A percentile compares a stretch with the other conserved stretches of the same genome.
These are phyloP conservation scores for Drosera capensis DNA, from an alignment of 148 eudicot species.

Conservation along the genomic window DNA sequence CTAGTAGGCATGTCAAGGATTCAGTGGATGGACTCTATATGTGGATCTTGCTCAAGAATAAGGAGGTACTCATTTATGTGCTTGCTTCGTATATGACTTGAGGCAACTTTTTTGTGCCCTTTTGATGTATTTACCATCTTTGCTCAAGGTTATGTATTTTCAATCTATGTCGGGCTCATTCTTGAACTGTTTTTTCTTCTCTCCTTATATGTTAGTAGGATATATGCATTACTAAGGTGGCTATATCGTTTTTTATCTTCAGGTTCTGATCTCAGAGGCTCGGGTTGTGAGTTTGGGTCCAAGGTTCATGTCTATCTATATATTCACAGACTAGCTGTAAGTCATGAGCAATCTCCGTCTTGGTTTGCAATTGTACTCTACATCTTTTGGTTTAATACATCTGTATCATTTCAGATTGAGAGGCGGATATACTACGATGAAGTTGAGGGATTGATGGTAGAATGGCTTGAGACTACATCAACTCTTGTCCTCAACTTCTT, in stretches of 20 bases:
- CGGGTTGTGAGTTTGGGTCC: constrained; percentile 88
- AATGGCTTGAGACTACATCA: constrained; percentile 82
- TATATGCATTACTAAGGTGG: background rate
- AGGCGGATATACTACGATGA: constrained; percentile 84
- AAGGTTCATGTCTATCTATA: constrained; percentile 85
- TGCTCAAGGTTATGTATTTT: no score
- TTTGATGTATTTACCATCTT: no score
- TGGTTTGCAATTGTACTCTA: background rate
- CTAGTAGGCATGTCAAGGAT: constrained; percentile 70
- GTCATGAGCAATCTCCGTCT: constrained; percentile 12
- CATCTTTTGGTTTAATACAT: background rate
- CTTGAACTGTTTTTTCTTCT: no score
- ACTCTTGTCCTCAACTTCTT: constrained; percentile 46
- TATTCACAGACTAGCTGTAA: constrained; percentile 59
- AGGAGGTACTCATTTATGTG: constrained; percentile 34
- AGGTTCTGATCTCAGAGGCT: constrained; percentile 66
- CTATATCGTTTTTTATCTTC: constrained; percentile 13
- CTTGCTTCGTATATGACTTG: background rate
- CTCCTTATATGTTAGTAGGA: no score
- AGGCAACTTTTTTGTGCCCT: no score
- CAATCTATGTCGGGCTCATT: no score
- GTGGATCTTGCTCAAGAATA: constrained; percentile 72
- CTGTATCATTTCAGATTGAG: constrained; percentile 38
- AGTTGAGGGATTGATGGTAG: constrained; percentile 58
- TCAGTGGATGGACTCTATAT: constrained; percentile 57